Evolutionary conservation across 2,329 filamentous ascomycete species (phyloP).

Genomic region (Rhinocladiella mackenziei): DNA sequence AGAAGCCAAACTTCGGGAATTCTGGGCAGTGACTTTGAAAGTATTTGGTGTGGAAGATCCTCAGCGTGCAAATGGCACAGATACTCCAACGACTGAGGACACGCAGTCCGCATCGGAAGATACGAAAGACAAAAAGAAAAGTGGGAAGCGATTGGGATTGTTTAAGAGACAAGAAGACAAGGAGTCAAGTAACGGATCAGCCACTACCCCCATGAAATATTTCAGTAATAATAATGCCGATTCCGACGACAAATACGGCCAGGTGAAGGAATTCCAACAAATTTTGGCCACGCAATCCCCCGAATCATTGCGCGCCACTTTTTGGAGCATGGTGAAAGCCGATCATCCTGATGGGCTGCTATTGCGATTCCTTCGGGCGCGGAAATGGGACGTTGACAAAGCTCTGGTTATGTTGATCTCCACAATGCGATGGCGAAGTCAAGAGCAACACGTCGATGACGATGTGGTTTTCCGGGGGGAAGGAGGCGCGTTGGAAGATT

Average conservation of each 20-base stretch:
- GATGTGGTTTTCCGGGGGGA: slow-evolving; percentile 80
- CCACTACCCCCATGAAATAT: slow-evolving; percentile 39
- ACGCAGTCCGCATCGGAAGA: slow-evolving; percentile 30
- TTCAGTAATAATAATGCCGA: slow-evolving; percentile 43
- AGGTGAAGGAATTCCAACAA: slow-evolving; percentile 79
- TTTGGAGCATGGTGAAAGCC: slow-evolving; percentile 94
- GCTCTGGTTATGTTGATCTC: slow-evolving; percentile 91
- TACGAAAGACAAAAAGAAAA: slow-evolving; percentile 55
- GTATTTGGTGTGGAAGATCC: slow-evolving; percentile 61
- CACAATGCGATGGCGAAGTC: slow-evolving; percentile 84
- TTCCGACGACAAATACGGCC: slow-evolving; percentile 85
- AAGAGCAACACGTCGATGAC: slow-evolving; percentile 81
- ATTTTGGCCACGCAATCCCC: slow-evolving; percentile 72
- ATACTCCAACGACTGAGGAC: slow-evolving; percentile 27
- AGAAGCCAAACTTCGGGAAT: slow-evolving; percentile 78
- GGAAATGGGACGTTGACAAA: slow-evolving; percentile 93
- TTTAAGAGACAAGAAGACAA: slow-evolving; percentile 56
- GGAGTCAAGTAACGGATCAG: slow-evolving; percentile 35
- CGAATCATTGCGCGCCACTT: slow-evolving; percentile 71
- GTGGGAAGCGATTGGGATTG: slow-evolving; percentile 69
- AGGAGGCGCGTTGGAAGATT: slow-evolving; percentile 58
- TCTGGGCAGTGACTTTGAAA: slow-evolving; percentile 74
- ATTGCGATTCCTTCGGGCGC: slow-evolving; percentile 77
- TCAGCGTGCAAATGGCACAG: slow-evolving; percentile 14
- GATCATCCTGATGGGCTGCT: slow-evolving; percentile 86